phyloP scores from a whole-genome alignment of 768 basidiomycete species.

The Boletus sensibilis region DNA sequence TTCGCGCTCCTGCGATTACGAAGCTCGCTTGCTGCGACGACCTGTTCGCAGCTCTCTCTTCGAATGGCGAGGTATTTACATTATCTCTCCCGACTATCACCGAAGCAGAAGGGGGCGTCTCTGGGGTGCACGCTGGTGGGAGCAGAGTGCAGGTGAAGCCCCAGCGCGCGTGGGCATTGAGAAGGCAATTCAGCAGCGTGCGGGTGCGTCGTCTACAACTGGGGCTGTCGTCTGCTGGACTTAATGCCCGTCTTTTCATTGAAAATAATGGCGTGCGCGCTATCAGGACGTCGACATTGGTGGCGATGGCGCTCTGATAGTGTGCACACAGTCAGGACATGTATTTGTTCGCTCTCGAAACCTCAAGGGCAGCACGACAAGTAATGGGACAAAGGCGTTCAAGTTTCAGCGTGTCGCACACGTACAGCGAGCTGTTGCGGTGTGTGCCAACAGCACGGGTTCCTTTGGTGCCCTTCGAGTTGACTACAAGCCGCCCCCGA shows the following conservation, averaged over 20 bases:
- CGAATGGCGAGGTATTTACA: conserved; percentile 88
- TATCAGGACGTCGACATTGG: conserved; percentile 84
- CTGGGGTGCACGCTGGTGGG: conserved; percentile 10
- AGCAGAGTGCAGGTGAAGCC: conserved; percentile 54
- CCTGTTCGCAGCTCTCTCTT: conserved; percentile 77
- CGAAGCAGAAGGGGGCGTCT: conserved; percentile 24
- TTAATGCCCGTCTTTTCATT: background rate
- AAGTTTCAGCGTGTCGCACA: conserved; percentile 81
- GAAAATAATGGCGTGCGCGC: background rate
- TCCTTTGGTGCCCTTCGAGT: conserved; percentile 83
- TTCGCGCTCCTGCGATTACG: conserved; percentile 65
- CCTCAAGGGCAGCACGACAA: conserved; percentile 24
- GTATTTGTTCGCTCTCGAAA: conserved; percentile 81
- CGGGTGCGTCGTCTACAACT: conserved; percentile 43
- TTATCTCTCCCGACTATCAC: conserved; percentile 51
- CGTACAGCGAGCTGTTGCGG: conserved; percentile 81
- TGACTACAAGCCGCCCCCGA: conserved; percentile 59
- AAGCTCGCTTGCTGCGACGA: conserved; percentile 82
- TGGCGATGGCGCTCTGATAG: conserved; percentile 80
- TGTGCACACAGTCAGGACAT: conserved; percentile 94
- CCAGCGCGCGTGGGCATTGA: conserved; percentile 86
- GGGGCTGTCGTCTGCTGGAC: background rate
- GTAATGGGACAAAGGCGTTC: conserved; percentile 45
- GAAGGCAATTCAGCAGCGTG: conserved; percentile 84
- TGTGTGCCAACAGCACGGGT: conserved; percentile 84